Evolutionary conservation across 805 yeast genomes (phyloP).

Genomic region (Blastobotrys americana): DNA sequence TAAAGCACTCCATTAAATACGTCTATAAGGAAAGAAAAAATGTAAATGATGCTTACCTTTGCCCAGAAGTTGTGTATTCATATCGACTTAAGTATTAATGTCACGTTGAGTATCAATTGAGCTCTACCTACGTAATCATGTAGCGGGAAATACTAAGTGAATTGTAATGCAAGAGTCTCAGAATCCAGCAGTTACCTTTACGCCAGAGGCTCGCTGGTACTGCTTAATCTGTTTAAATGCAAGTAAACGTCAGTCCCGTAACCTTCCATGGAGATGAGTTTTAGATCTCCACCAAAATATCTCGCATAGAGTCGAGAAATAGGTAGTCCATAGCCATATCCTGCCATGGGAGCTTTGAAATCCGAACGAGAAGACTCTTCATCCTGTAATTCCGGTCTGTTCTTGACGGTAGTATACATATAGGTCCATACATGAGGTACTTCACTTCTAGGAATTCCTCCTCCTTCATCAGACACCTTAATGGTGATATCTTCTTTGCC

Average conservation of each 20-base stretch:
- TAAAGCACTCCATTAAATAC: no score
- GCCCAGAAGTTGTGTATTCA: no score
- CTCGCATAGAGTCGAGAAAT: conserved; percentile 79
- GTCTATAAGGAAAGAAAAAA: no score
- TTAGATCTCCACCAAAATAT: conserved; percentile 85
- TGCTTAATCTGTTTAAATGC: conserved; percentile 72
- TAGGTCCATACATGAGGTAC: conserved; percentile 87
- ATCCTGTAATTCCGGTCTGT: conserved; percentile 53
- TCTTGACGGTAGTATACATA: conserved; percentile 78
- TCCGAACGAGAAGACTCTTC: conserved; percentile 52
- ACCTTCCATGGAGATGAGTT: conserved; percentile 85
- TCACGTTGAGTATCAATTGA: no score
- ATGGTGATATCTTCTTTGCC: conserved; percentile 88
- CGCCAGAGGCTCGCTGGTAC: conserved; percentile 58
- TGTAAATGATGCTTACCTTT: no score
- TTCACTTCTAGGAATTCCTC: conserved; percentile 81
- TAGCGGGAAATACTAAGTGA: no score
- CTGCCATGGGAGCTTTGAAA: conserved; percentile 88
- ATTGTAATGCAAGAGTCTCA: neutral
- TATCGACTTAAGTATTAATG: neutral
- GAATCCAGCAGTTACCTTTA: conserved; percentile 10
- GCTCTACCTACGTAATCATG: no score
- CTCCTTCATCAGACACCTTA: conserved; percentile 88
- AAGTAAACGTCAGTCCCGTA: conserved; percentile 89
- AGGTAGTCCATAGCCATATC: conserved; percentile 88